Percentiles rank a stretch among this genome's conserved stretches.
Evolutionary conservation across 371 early-diverging fungal genomes (phyloP).

Genomic region (Actinomortierella ambigua): DNA sequence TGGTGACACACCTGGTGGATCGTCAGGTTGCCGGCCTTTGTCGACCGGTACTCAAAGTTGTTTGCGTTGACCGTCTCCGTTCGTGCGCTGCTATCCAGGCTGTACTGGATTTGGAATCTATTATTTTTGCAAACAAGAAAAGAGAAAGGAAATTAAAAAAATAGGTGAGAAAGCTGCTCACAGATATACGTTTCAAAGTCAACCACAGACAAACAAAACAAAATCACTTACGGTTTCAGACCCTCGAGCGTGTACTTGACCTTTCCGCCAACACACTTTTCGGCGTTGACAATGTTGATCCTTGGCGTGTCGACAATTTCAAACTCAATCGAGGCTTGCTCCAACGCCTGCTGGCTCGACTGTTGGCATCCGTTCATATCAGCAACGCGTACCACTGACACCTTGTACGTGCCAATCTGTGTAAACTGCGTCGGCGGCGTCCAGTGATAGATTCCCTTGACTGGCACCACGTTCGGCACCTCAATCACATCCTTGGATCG

Average conservation of each 20-base stretch:
- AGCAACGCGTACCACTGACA: constrained; percentile 21
- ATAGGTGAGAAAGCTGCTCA: too few relatives aligned
- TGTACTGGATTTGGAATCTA: constrained; percentile 39
- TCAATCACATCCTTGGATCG: constrained; percentile 23
- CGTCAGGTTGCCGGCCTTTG: constrained; percentile 24
- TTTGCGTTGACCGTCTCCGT: constrained; percentile 8
- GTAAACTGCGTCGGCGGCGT: constrained; percentile 27
- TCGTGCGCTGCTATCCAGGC: constrained; percentile 18
- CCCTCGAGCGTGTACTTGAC: constrained; percentile 33
- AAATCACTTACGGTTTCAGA: constrained; percentile 23
- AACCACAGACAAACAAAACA: background rate
- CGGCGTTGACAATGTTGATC: constrained; percentile 21
- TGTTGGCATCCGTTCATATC: constrained; percentile 32
- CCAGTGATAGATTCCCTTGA: constrained; percentile 34
- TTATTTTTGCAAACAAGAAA: too few relatives aligned
- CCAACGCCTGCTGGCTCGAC: constrained; percentile 1
- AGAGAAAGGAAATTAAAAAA: background rate
- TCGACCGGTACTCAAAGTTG: constrained; percentile 17
- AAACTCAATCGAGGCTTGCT: constrained; percentile 20
- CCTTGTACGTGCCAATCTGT: constrained; percentile 26
- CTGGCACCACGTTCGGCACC: constrained; percentile 27
- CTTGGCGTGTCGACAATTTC: constrained; percentile 42
- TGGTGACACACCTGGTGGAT: constrained; percentile 35
- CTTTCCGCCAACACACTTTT: constrained; percentile 32
- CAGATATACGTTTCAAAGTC: background rate